These are phyloP conservation scores for Boletus pseudopeckii DNA, from an alignment of 768 basidiomycete genomes.

Conservation along the genomic window DNA sequence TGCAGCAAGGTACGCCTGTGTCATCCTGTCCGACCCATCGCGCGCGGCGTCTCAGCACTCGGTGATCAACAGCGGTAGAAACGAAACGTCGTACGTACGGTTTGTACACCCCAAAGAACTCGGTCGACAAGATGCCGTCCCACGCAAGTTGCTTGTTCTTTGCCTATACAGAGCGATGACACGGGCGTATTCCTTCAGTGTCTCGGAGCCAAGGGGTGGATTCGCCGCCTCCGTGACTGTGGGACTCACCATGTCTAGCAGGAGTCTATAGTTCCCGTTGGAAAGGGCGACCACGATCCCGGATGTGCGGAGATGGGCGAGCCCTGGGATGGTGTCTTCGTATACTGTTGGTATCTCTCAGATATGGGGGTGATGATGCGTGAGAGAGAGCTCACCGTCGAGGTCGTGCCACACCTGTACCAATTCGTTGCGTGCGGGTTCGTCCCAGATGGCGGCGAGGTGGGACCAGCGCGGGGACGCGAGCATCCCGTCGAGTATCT, in stretches of 20 bases:
- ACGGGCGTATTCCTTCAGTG: too few relatives aligned
- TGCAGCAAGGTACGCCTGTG: conserved; percentile 47
- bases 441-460: conserved; percentile 44
- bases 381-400: conserved; percentile 34
- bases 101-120: conserved; percentile 61
- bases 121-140: conserved; percentile 60
- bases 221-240: too few relatives aligned
- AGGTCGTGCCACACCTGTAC: conserved; percentile 61
- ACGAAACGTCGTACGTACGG: conserved; percentile 44
- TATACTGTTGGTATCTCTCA: conserved; percentile 45
- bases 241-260: conserved; percentile 54
- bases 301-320: conserved; percentile 49
- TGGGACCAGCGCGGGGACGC: conserved; percentile 46
- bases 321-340: conserved; percentile 50
- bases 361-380: conserved; percentile 19
- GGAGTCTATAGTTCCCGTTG: conserved; percentile 60
- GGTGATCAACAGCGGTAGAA: neutral
- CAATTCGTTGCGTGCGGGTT: conserved; percentile 41
- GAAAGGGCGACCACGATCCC: conserved; percentile 53
- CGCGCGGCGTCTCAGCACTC: neutral
- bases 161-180: conserved; percentile 37
- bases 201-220: too few relatives aligned
- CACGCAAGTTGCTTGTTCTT: conserved; percentile 60
- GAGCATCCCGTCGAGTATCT: conserved; percentile 62
- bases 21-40: conserved; percentile 31